Conservation (phyloP, 2,329 filamentous ascomycete genomes). For the Cercospora sesami region DNA sequence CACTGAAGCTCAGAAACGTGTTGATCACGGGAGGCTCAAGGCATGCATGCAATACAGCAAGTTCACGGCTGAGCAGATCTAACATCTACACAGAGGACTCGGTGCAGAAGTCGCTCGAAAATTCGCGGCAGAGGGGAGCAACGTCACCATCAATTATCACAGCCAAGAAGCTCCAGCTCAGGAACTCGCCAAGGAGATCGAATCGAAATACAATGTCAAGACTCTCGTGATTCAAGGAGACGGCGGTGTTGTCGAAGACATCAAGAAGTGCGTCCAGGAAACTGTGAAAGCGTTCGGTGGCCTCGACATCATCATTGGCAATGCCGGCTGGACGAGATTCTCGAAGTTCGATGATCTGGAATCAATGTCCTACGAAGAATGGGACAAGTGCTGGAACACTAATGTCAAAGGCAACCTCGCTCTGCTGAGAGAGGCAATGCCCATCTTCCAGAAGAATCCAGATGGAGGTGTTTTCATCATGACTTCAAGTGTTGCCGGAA, state of each 20-base stretch:
- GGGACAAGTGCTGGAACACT: slow-evolving; percentile 65
- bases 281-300: slow-evolving; percentile 63
- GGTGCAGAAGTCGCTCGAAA: slow-evolving; percentile 67
- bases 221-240: slow-evolving; percentile 65
- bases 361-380: slow-evolving; percentile 60
- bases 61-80: not conserved
- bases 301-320: slow-evolving; percentile 75
- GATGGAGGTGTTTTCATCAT: slow-evolving; percentile 65
- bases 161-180: slow-evolving; percentile 61
- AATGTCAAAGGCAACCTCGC: slow-evolving; percentile 55
- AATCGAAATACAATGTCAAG: slow-evolving; percentile 53
- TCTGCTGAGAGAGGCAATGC: slow-evolving; percentile 45
- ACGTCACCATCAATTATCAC: slow-evolving; percentile 73
- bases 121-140: slow-evolving; percentile 67
- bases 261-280: slow-evolving; percentile 59
- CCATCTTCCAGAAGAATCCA: slow-evolving; percentile 61
- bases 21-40: slow-evolving; percentile 65
- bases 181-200: slow-evolving; percentile 57
- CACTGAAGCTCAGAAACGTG: slow-evolving; percentile 61
- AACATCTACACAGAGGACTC: slow-evolving; percentile 58
- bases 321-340: slow-evolving; percentile 68
- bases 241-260: slow-evolving; percentile 60
- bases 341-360: slow-evolving; percentile 59
- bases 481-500: slow-evolving; percentile 61
- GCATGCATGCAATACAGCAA: slow-evolving; percentile 42